Base-by-base conservation (phyloP, 2,329 filamentous ascomycete genomes). In the Penicillium olsonii region DNA sequence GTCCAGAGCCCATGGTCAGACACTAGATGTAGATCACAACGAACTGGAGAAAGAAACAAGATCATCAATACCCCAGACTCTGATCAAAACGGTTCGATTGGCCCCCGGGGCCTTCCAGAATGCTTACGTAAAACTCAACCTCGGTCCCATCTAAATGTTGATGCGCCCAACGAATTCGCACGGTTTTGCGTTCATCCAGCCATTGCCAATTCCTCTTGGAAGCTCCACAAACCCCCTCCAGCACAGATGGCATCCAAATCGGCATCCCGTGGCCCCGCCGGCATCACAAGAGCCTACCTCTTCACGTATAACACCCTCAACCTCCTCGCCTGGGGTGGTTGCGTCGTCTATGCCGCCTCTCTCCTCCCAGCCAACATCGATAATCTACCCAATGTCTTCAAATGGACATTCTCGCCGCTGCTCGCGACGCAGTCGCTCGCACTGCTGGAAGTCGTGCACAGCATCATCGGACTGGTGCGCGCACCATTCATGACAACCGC, bases 221-320 rank as follows among this genome's bases (percentile, higher is more conserved):
- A 26, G 22, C 14, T 27, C n/a, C 19, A 22, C 18, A 24, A 48
- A 20, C 20, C 18, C 18, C 15, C 10, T n/a, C 2, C 26, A 37
- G 45, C 35, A 19, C 54, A 22, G 35, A 64, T 58, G 52, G 37
- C 56, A 14, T 49, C 55, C 44, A 51, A 48, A 54, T 41, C 49
- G 48, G 45, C 50, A 41, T 43, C 45, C 27, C 54, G 53, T 41
- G 50, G 66, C 39, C 56, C 74, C 27, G 75, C 74, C 45, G 73
- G 75, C 53, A 62, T 78, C 54, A 85, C 83, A 69, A 80, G 75
- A 48, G 76, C 74, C 66, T 96, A 96, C 75, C 84, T 97, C 45
- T 80, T 92, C 65, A 75, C 85, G 61, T 99, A 97, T 82, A 97
- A 97, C 74, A 79, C 84, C 62, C 66, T 86, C 57, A 95, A 87